Percentiles rank a stretch among this genome's conserved stretches.
phyloP scores from a whole-genome alignment of 305 asterid species.

The Solanum hybrid region DNA sequence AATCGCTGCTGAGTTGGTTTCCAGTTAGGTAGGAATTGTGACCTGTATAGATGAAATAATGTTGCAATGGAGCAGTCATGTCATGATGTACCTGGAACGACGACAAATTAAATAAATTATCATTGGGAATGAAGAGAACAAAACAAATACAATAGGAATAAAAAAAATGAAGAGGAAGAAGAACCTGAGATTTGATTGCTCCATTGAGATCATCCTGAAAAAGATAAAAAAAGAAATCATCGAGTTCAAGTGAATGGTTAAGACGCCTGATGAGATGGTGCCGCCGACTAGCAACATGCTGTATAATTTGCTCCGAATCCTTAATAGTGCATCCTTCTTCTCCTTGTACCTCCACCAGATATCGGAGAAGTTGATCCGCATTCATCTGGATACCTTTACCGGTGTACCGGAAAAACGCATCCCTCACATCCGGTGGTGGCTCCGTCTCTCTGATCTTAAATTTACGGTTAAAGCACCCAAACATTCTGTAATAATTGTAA shows the following conservation, averaged over 20 bases:
- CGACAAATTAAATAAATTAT: background rate
- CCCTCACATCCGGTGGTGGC: constrained; percentile 84
- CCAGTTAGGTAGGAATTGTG: constrained; percentile 48
- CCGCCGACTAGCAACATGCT: constrained; percentile 44
- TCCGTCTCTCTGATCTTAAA: constrained; percentile 79
- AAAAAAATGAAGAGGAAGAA: background rate
- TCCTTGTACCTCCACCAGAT: constrained; percentile 57
- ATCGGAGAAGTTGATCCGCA: constrained; percentile 49
- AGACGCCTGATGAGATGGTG: constrained; percentile 36
- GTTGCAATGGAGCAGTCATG: constrained; percentile 49
- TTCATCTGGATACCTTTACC: constrained; percentile 49
- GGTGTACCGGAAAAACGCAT: constrained; percentile 49
- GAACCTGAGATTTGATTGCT: constrained; percentile 55
- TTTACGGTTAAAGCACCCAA: constrained; percentile 92
- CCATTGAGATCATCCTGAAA: constrained; percentile 86
- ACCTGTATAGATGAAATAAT: constrained; percentile 45
- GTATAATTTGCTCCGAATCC: constrained; percentile 38
- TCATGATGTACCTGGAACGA: constrained; percentile 40
- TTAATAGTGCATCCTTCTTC: constrained; percentile 28
- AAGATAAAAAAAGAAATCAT: constrained; percentile 70
- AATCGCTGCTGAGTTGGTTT: constrained; percentile 44
- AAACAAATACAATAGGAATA: background rate
- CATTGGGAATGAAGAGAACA: background rate
- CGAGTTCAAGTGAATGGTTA: constrained; percentile 34
- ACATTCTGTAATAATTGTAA: constrained; percentile 86